Percentiles rank a stretch among this genome's conserved stretches.
These are phyloP conservation scores for Talaromyces funiculosus DNA, from an alignment of 2,329 filamentous ascomycete species.

Conservation along the genomic window DNA sequence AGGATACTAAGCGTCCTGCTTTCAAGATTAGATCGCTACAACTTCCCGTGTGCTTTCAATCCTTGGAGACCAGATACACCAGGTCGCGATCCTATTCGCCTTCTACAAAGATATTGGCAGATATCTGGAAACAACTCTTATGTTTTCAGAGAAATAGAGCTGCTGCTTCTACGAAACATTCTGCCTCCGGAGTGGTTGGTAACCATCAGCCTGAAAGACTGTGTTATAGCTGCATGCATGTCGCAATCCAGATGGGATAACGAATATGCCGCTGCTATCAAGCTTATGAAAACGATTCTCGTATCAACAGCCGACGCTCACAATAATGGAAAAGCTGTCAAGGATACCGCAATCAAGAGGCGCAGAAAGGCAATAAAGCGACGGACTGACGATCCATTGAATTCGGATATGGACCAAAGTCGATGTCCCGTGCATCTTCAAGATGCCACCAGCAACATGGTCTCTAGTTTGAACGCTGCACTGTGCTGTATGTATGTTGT, in stretches of 20 bases:
- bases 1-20: constrained; percentile 30
- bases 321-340: constrained; percentile 2
- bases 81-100: constrained; percentile 25
- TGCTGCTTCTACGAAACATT: constrained; percentile 27
- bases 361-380: not conserved
- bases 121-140: constrained; percentile 22
- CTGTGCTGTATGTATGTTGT: constrained; percentile 35
- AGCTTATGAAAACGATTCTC: constrained; percentile 29
- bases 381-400: not conserved
- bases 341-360: not conserved
- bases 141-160: constrained; percentile 31
- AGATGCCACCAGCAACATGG: constrained; percentile 34
- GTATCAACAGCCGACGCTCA: constrained; percentile 21
- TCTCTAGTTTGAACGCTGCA: constrained; percentile 30
- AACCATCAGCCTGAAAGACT: constrained; percentile 32
- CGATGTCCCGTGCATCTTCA: constrained; percentile 30
- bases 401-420: not conserved
- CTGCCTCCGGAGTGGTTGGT: constrained; percentile 39
- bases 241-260: constrained; percentile 33
- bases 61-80: constrained; percentile 15
- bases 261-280: constrained; percentile 27
- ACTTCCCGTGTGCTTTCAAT: constrained; percentile 25
- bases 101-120: constrained; percentile 28
- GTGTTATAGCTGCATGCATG: constrained; percentile 31
- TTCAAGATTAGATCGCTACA: constrained; percentile 23